A percentile compares a stretch with the other conserved stretches of the same genome.
Evolutionary conservation across 495 filamentous ascomycete species (phyloP).

Genomic region (Staphylotrichum tortipilum): DNA sequence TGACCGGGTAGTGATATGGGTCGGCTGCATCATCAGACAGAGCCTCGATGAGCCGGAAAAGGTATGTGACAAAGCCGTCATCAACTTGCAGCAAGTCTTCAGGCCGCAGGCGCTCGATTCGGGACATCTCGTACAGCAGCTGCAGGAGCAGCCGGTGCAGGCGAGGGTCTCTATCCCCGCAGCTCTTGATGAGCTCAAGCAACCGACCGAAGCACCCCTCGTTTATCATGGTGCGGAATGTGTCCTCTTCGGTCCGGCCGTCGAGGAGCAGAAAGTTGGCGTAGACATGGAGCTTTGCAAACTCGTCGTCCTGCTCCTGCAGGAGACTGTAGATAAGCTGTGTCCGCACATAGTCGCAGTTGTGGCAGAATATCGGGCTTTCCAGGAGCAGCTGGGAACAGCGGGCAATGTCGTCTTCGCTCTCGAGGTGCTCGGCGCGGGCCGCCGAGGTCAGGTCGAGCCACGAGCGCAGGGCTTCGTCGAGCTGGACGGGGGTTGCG

Average conservation of each 20-base stretch:
- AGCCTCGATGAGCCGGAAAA: conserved; percentile 83
- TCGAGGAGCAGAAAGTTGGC: conserved; percentile 85
- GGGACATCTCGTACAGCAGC: conserved; percentile 92
- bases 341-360: conserved; percentile 80
- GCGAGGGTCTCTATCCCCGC: conserved; percentile 53
- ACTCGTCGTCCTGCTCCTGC: conserved; percentile 90
- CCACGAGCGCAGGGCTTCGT: conserved; percentile 77
- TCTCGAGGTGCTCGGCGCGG: conserved; percentile 74
- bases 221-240: conserved; percentile 77
- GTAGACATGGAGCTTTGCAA: conserved; percentile 67
- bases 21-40: conserved; percentile 84
- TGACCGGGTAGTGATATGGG: conserved; percentile 93
- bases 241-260: conserved; percentile 66
- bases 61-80: conserved; percentile 72
- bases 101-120: conserved; percentile 71
- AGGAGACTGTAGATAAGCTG: conserved; percentile 89
- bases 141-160: conserved; percentile 79
- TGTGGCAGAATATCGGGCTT: conserved; percentile 60
- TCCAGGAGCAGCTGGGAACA: conserved; percentile 77
- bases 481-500: conserved; percentile 66
- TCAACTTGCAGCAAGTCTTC: conserved; percentile 76
- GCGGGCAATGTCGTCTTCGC: conserved; percentile 73
- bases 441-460: conserved; percentile 68
- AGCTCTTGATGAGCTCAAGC: conserved; percentile 66
- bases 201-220: conserved; percentile 78